A percentile compares a stretch with the other conserved stretches of the same genome.
Conservation (phyloP, 805 yeast species). For the Candida boleticola region DNA sequence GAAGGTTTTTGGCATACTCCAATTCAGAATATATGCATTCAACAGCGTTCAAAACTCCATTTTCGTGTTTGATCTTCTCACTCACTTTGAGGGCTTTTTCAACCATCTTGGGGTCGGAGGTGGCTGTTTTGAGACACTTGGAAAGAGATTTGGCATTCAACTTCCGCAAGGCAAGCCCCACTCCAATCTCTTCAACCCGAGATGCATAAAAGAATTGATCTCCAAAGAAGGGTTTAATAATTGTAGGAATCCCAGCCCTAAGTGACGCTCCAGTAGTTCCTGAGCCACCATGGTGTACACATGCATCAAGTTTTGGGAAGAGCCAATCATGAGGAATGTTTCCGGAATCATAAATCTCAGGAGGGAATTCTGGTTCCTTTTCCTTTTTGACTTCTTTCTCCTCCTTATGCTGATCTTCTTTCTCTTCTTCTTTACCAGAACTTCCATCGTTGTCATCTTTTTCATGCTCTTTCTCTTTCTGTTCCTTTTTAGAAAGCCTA, state of each 20-base stretch:
- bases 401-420: conserved; percentile 10
- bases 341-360: conserved; percentile 66
- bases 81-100: conserved; percentile 67
- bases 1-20: conserved; percentile 68
- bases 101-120: conserved; percentile 64
- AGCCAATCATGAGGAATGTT: conserved; percentile 92
- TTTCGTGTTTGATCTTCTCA: conserved; percentile 61
- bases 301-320: conserved; percentile 84
- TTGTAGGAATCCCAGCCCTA: conserved; percentile 82
- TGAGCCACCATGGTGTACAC: conserved; percentile 96
- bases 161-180: conserved; percentile 69
- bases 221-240: conserved; percentile 93
- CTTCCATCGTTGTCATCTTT: conserved; percentile 10
- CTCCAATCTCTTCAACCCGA: conserved; percentile 86
- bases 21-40: conserved; percentile 74
- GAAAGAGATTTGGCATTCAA: conserved; percentile 62
- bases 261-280: conserved; percentile 95
- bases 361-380: conserved; percentile 54
- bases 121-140: conserved; percentile 66
- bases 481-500: conserved; percentile 43
- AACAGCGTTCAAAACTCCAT: conserved; percentile 79
- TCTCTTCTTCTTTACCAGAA: conserved; percentile 5
- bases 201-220: conserved; percentile 92
- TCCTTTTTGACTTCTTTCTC: conserved; percentile 24
- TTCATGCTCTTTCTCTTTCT: conserved; percentile 13